Evolutionary conservation across 768 basidiomycete species (phyloP).

Genomic region (Omphalotus guepiniiformis): DNA sequence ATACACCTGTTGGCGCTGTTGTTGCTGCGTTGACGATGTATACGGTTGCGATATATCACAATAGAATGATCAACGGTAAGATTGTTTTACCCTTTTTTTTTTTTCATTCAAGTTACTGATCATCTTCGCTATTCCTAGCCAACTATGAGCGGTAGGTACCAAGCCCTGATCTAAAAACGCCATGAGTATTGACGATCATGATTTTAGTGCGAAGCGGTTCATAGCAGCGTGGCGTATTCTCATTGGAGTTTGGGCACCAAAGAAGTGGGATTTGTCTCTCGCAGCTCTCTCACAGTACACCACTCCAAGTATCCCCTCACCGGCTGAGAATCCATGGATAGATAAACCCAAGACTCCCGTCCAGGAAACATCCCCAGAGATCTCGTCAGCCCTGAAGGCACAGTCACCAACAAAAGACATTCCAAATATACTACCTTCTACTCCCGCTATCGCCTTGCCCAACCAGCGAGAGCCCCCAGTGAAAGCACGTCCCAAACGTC

Average conservation of each 20-base stretch:
- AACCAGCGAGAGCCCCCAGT: slow-evolving; percentile 38
- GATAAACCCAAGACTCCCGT: slow-evolving; percentile 38
- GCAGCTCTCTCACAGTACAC: slow-evolving; percentile 72
- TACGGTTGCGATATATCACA: slow-evolving; percentile 82
- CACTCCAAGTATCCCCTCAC: slow-evolving; percentile 49
- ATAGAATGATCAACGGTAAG: slow-evolving; percentile 70
- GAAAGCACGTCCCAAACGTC: slow-evolving; percentile 31
- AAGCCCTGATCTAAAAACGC: slow-evolving; percentile 9
- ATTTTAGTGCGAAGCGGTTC: slow-evolving; percentile 76
- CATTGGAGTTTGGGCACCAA: slow-evolving; percentile 90
- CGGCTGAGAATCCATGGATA: slow-evolving; percentile 71
- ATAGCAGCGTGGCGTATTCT: slow-evolving; percentile 96
- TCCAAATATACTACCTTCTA: slow-evolving; percentile 10
- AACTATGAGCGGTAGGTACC: slow-evolving; percentile 71
- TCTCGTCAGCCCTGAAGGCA: slow-evolving; percentile 17
- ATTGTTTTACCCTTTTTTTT: slow-evolving; percentile 5
- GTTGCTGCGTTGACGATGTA: slow-evolving; percentile 67
- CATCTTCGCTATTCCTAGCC: slow-evolving; percentile 33
- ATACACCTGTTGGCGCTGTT: slow-evolving; percentile 67
- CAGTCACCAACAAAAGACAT: slow-evolving; percentile 9
- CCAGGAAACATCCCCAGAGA: slow-evolving; percentile 12
- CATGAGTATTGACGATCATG: slow-evolving; percentile 9
- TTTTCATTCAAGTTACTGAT: slow-evolving; percentile 14
- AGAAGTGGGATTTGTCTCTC: slow-evolving; percentile 74
- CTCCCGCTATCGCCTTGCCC: slow-evolving; percentile 20